Percentiles rank a stretch among this genome's conserved stretches.
Evolutionary conservation across 2,329 filamentous ascomycete genomes (phyloP).

Genomic region (Pseudocercospora eumusae): DNA sequence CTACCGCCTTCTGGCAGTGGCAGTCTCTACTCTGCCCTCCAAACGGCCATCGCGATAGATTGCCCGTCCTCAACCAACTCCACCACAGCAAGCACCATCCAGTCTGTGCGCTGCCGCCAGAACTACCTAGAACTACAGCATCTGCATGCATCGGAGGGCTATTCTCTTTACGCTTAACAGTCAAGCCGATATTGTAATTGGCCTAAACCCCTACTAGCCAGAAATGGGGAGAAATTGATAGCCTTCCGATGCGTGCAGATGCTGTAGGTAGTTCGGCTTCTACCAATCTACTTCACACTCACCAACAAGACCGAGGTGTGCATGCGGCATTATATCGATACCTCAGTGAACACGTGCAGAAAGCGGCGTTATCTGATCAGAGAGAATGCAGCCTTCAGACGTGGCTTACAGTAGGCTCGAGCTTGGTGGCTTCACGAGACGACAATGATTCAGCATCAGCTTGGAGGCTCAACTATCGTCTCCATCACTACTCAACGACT

Average conservation of each 20-base stretch:
- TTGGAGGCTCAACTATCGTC: not conserved
- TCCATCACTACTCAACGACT: too few species aligned
- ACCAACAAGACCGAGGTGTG: not conserved
- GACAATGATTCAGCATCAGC: not conserved
- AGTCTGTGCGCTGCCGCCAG: conserved; percentile 1
- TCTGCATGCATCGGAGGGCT: too few species aligned
- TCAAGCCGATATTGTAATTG: too few species aligned
- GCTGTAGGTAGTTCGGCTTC: too few species aligned
- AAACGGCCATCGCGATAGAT: not conserved
- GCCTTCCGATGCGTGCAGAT: too few species aligned
- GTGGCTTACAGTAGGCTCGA: not conserved
- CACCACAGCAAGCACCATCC: not conserved
- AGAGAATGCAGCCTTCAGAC: not conserved
- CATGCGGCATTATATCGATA: not conserved
- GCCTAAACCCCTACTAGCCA: too few species aligned
- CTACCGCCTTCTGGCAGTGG: not conserved
- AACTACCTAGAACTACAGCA: too few species aligned
- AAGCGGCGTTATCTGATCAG: not conserved
- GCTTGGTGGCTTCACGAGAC: not conserved
- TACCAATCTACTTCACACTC: not conserved
- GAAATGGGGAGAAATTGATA: too few species aligned
- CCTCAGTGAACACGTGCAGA: not conserved
- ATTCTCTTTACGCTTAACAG: too few species aligned
- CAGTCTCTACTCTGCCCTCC: not conserved
- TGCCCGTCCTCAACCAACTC: not conserved